Evolutionary conservation across 2,329 filamentous ascomycete genomes (phyloP).

Genomic region (Cytospora paraplurivora): DNA sequence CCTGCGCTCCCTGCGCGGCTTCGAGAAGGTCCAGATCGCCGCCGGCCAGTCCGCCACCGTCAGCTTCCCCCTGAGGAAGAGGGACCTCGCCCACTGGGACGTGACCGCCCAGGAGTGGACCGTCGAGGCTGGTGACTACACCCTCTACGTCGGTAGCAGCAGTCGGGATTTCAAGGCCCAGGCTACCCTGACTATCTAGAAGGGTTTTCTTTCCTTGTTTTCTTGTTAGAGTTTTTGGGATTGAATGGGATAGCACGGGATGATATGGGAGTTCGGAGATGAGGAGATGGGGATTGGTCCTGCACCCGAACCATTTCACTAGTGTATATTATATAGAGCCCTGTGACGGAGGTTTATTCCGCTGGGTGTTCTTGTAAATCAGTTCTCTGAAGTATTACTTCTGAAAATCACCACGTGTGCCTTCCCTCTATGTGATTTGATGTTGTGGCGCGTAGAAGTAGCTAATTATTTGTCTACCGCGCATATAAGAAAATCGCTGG

Average conservation of each 20-base stretch:
- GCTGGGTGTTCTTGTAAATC: no score
- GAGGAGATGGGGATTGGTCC: no score
- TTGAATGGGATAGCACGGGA: neutral
- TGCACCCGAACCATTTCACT: no score
- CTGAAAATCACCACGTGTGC: no score
- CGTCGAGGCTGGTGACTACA: conserved; percentile 48
- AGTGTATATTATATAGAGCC: no score
- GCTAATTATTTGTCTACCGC: no score
- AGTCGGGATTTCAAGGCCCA: neutral
- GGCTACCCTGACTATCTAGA: neutral
- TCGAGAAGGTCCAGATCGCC: conserved; percentile 59
- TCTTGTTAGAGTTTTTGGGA: no score
- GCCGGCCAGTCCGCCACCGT: conserved; percentile 48
- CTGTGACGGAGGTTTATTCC: no score
- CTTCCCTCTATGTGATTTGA: no score
- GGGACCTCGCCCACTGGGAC: conserved; percentile 70
- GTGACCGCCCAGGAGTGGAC: conserved; percentile 62
- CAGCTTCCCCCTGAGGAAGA: conserved; percentile 57
- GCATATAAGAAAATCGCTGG: no score
- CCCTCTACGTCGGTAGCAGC: conserved; percentile 45
- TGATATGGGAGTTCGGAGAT: neutral
- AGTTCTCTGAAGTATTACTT: no score
- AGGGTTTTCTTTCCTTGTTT: neutral
- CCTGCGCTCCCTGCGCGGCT: conserved; percentile 62
- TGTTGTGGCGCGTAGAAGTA: no score